Percentiles rank a stretch among this genome's conserved stretches.
These are phyloP conservation scores for Dactylella cylindrospora DNA, from an alignment of 2,329 filamentous ascomycete genomes.

Conservation along the genomic window DNA sequence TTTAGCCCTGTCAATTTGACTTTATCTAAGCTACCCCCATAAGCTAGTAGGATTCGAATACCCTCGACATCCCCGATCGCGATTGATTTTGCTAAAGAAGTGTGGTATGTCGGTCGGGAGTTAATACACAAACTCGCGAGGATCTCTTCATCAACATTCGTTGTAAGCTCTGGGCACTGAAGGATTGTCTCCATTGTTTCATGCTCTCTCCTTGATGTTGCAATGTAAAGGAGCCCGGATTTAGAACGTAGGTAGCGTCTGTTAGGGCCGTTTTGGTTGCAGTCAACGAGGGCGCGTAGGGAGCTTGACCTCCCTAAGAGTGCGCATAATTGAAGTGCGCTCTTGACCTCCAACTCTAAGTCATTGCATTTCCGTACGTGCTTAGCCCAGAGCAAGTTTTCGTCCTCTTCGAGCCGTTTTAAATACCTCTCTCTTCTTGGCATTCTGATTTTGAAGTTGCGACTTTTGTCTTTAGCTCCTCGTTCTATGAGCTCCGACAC, in stretches of 20 bases:
- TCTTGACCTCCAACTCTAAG: not conserved
- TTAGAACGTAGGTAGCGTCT: not conserved
- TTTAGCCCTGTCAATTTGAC: too few relatives aligned
- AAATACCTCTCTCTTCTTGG: not conserved
- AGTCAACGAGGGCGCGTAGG: not conserved
- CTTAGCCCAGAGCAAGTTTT: not conserved
- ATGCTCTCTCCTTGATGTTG: not conserved
- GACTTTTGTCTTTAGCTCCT: not conserved
- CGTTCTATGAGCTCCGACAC: not conserved
- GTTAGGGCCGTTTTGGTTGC: not conserved
- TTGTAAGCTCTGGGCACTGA: not conserved
- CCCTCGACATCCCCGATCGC: not conserved
- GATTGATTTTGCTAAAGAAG: not conserved
- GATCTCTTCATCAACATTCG: not conserved
- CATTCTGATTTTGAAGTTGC: not conserved
- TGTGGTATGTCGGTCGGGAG: not conserved
- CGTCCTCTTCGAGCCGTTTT: not conserved
- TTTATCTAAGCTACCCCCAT: too few relatives aligned
- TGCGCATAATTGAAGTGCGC: not conserved
- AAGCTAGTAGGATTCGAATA: constrained; percentile 1
- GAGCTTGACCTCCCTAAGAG: not conserved
- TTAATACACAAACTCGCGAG: not conserved
- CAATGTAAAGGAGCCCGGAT: not conserved
- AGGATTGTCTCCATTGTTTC: not conserved
- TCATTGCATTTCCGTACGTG: not conserved